Evolutionary conservation across 2,329 filamentous ascomycete species (phyloP).

Genomic region (Fusarium clavum): DNA sequence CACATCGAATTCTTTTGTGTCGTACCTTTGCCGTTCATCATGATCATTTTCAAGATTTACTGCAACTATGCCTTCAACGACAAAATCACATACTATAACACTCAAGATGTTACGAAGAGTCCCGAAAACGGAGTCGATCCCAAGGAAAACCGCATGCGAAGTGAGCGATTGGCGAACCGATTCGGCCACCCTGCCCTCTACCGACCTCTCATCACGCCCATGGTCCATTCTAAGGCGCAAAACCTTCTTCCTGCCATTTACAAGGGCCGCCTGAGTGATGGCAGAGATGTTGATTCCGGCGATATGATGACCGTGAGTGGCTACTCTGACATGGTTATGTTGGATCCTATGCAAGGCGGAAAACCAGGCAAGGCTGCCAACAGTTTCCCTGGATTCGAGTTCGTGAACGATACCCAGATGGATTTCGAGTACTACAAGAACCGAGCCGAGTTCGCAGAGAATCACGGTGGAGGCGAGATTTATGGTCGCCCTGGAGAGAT

Average conservation of each 20-base stretch:
- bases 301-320: constrained; percentile 71
- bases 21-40: constrained; percentile 79
- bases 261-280: constrained; percentile 79
- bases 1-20: constrained; percentile 73
- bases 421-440: constrained; percentile 95
- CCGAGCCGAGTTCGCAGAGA: constrained; percentile 85
- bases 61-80: constrained; percentile 81
- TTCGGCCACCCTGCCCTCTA: constrained; percentile 95
- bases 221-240: constrained; percentile 93
- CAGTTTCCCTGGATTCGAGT: constrained; percentile 80
- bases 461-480: constrained; percentile 81
- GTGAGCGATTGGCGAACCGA: constrained; percentile 76
- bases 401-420: constrained; percentile 86
- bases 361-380: constrained; percentile 60
- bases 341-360: constrained; percentile 79
- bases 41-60: constrained; percentile 88
- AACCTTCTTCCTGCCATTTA: constrained; percentile 89
- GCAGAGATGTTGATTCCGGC: constrained; percentile 68
- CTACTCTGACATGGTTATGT: constrained; percentile 83
- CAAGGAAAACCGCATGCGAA: constrained; percentile 67
- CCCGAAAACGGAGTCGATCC: constrained; percentile 57
- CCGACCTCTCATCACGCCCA: constrained; percentile 89
- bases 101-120: constrained; percentile 64
- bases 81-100: constrained; percentile 83
- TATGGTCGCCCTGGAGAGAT: constrained; percentile 71